Base-by-base conservation (phyloP, 2,329 filamentous ascomycete species). In the Didymella segeticola region DNA sequence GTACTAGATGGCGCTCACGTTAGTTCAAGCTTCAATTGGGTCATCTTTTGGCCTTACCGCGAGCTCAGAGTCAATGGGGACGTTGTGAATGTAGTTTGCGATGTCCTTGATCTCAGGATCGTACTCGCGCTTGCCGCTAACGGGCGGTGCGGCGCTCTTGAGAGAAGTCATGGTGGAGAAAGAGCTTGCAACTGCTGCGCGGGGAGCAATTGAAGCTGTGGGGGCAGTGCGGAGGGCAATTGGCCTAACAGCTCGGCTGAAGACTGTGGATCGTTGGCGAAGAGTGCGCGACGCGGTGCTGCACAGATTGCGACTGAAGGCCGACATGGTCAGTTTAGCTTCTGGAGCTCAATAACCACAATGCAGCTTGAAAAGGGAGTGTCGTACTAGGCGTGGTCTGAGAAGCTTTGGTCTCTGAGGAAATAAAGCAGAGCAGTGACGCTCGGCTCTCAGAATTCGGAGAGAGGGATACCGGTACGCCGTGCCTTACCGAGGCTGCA, bases 51-150 rank as follows among this genome's bases (percentile, higher is more conserved):
- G 19, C 80, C 91, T 78, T 83, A 97, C 93, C 74, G 95, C 95
- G 69, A 99, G 84, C 64, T 96, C 91, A 25, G 93, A 98, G 67
- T 93, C 83, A 71, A 98, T 89, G 53, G 90, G 84, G 77, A 93
- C 93, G 76, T 93, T 90, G 83, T 96, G 91, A 74, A 98, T 89
- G 79, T 97, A 99, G 78, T 84, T 86, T 60, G 93, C 93, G 82
- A 99, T 96, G 75, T 98, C 93, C 77, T 87, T 88, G 77, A 98
- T 95, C 80, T 97, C 93, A 60, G 89, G 86, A 75, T 98, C 93
- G 78, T 93, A 97, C 65, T 87, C 83, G 39, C 71, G 70, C 52
- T 68, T 69, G 62, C 62, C 60, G 47, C 69, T 38, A 57, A 68
- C 62, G 46, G 66, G 61, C 61, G 67, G 64, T 37, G 69, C 68